These are phyloP conservation scores for Leccinum sublutescens DNA, from an alignment of 768 basidiomycete species.

Conservation along the genomic window DNA sequence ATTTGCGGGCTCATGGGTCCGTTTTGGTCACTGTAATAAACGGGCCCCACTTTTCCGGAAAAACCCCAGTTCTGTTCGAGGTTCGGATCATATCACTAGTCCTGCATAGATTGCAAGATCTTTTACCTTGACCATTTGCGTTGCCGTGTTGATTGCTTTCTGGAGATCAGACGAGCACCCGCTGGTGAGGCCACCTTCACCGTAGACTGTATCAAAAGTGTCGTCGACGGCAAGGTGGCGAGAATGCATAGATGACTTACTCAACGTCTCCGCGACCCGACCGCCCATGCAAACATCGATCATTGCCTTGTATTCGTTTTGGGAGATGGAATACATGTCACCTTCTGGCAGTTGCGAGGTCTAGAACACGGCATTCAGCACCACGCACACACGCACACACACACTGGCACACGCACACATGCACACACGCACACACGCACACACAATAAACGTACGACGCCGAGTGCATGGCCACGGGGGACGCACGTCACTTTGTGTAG, in stretches of 20 bases:
- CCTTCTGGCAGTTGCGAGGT: constrained; percentile 77
- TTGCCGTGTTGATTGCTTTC: constrained; percentile 76
- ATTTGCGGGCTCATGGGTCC: constrained; percentile 70
- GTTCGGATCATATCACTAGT: constrained; percentile 1
- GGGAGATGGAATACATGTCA: constrained; percentile 69
- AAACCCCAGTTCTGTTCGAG: constrained; percentile 67
- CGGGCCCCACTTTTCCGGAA: constrained; percentile 76
- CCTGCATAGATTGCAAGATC: neutral
- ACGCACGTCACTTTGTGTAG: constrained; percentile 98
- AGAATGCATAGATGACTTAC: constrained; percentile 39
- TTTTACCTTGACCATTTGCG: constrained; percentile 85
- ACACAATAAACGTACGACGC: constrained; percentile 55
- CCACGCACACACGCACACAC: too few species aligned
- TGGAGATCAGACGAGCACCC: constrained; percentile 89
- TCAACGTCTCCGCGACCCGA: constrained; percentile 89
- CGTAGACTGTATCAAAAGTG: constrained; percentile 60
- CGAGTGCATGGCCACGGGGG: constrained; percentile 92
- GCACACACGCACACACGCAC: neutral
- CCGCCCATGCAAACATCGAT: constrained; percentile 96
- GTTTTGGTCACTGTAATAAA: constrained; percentile 74
- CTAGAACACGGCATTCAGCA: constrained; percentile 28
- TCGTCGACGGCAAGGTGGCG: constrained; percentile 10
- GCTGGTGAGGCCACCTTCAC: constrained; percentile 82
- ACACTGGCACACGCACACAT: too few species aligned
- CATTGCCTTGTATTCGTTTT: constrained; percentile 71